Evolutionary conservation across 257 asterid genomes (phyloP), one percentile per base, ranked within the genome.

Genomic region (Echium plantagineum): DNA sequence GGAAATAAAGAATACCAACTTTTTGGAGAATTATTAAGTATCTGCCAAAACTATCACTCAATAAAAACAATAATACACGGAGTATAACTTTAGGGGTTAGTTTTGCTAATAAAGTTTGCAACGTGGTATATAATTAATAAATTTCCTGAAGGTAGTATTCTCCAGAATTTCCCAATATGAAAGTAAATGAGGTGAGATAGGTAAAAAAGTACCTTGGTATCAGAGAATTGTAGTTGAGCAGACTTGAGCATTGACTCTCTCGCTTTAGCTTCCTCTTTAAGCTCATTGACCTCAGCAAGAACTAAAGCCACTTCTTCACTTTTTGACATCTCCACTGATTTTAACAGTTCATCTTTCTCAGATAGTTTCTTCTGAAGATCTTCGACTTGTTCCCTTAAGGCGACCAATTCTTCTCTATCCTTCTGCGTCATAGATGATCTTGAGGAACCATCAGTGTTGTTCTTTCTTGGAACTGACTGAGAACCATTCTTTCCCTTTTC

Each of bases 331-430:
- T 86, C 94, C 0, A 77, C 77, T 62, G 91, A 81, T 72, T 80
- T 76, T 66, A 89, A 68, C 69, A 81, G 91, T 73, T 84, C 99
- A 63, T 89, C 94, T 64, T 84, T 93, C 52, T 93, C 89, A n/a
- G 73, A 74, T 72, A 93, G 61, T 68, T 83, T 83, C 63, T 70
- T 75, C 66, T 81, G 81, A 47, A 93, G 78, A 78, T 82, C 94
- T 69, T 76, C 89, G 59, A 89, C 83, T 70, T 89, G 94, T 60
- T 77, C 83, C 62, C 89, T 70, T 76, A 93, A 55, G 17, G 78
- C 73, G 55, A 60, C n/a, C 71, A 93, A 69, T 73, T 89, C 99
- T 75, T 93, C 96, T 69, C 76, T 77, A 57, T 86, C 96, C 76
- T 86, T 86, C 66, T 83, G 89, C 24, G 85, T 68, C 47, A 80